These are phyloP conservation scores for Phytophthora pinifolia DNA, from an alignment of 352 stramenopile species.

Conservation along the genomic window DNA sequence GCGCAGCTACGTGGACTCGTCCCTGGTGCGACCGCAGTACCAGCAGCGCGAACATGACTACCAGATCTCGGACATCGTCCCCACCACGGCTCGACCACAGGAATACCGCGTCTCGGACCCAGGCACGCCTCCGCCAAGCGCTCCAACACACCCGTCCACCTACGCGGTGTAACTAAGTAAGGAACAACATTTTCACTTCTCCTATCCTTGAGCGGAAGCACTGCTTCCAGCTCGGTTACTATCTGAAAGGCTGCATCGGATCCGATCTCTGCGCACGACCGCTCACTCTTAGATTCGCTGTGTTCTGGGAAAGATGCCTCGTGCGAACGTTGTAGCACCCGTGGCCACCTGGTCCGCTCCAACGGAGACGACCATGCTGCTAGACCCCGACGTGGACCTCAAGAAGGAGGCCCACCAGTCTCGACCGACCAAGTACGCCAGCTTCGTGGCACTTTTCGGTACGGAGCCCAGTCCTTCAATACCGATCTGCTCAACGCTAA, in stretches of 20 bases:
- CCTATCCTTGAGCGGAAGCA: no score
- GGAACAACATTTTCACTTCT: no score
- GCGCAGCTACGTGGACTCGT: constrained; percentile 22
- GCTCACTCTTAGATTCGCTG: constrained; percentile 17
- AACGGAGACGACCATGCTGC: constrained; percentile 27
- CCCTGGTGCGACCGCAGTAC: constrained; percentile 28
- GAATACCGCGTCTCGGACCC: constrained; percentile 4
- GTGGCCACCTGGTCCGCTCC: constrained; percentile 8
- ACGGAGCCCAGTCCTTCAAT: not conserved
- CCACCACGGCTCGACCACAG: constrained; percentile 15
- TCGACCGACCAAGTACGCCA: constrained; percentile 23
- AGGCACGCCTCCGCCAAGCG: constrained; percentile 5
- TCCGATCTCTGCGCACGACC: not conserved
- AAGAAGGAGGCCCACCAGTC: constrained; percentile 20
- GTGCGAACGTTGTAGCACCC: constrained; percentile 22
- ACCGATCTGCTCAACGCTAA: not conserved
- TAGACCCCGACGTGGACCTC: constrained; percentile 11
- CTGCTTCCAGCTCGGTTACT: no score
- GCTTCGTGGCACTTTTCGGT: constrained; percentile 28
- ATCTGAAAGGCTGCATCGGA: constrained; percentile 10
- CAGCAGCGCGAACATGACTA: constrained; percentile 34
- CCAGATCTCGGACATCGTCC: constrained; percentile 30
- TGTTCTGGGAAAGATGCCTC: constrained; percentile 14
- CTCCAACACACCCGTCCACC: constrained; percentile 1
- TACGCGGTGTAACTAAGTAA: no score